These are phyloP conservation scores for Ogataea chonburiensis DNA, from an alignment of 805 yeast species.

Conservation along the genomic window DNA sequence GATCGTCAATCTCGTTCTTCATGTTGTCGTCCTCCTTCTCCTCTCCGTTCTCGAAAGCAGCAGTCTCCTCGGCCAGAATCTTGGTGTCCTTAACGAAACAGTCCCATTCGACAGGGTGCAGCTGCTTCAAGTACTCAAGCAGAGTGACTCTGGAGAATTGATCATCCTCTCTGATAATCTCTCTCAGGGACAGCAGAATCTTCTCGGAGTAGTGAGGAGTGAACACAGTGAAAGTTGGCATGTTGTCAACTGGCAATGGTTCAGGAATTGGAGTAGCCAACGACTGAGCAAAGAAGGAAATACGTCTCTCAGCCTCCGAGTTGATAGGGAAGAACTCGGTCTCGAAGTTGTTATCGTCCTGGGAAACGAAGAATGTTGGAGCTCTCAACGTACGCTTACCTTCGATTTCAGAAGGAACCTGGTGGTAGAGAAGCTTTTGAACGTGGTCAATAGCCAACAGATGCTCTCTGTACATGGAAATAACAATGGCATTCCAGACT, in stretches of 20 bases:
- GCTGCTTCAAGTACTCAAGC: conserved; percentile 89
- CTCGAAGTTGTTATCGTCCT: conserved; percentile 91
- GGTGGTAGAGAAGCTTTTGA: conserved; percentile 94
- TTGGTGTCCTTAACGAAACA: conserved; percentile 96
- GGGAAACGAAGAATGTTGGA: conserved; percentile 97
- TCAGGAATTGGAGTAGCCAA: conserved; percentile 98
- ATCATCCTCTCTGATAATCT: conserved; percentile 95
- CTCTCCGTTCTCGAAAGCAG: conserved; percentile 65
- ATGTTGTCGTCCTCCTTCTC: conserved; percentile 64
- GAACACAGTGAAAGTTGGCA: conserved; percentile 98
- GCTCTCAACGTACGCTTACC: conserved; percentile 98
- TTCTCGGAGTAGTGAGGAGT: conserved; percentile 97
- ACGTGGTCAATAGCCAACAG: conserved; percentile 97
- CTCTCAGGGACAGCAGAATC: conserved; percentile 88
- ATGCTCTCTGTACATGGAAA: conserved; percentile 99
- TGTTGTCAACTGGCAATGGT: conserved; percentile 98
- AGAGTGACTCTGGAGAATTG: conserved; percentile 93
- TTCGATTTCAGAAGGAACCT: conserved; percentile 96
- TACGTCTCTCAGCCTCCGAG: conserved; percentile 99
- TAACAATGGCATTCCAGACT: conserved; percentile 98
- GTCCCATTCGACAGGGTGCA: conserved; percentile 97
- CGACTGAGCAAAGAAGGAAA: conserved; percentile 98
- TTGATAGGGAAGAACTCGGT: conserved; percentile 96
- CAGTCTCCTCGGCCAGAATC: conserved; percentile 91
- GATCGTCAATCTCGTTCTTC: conserved; percentile 83